Base-by-base conservation (phyloP, 352 stramenopile genomes). In the Phytopythium sindhum region DNA sequence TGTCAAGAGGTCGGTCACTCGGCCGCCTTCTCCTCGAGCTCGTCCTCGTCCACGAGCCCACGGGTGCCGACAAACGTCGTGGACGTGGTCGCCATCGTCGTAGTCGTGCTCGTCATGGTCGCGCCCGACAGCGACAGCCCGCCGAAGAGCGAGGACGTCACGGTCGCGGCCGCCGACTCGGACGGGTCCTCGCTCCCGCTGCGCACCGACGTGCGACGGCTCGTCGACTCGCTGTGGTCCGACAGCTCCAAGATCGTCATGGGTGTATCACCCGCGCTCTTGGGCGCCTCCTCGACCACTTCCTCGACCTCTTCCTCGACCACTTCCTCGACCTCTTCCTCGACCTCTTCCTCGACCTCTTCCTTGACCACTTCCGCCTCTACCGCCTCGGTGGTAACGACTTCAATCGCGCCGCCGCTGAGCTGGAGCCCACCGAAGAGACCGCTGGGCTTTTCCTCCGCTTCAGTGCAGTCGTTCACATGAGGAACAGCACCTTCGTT, bases 231-330 rank as follows among this genome's bases (percentile, higher is more conserved):
- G 37, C 48, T 69, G 62, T 73, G 70, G 61, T 81, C 68, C 10
- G 68, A 75, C n/a, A 86, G 58, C 64, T 86, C 73, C 54, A 80
- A 62, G 58, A 86, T 83, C 21, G 75, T 81, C 78, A 86, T 86
- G 31, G 70, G 78, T 35, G 58, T 66, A 51, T 72, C 70, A 26
- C 62, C 72, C 8, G 37, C 61, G 41, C 57, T 72, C 35, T 69
- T 74, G 17, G 48, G 39, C 10, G 41, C n/a, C 37, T 54, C 41
- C n/a, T 54, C 52, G 37, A 60, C 56, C n/a, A 24, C 33, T 19
- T 50, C 53, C 21, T 39, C 52, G 33, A 23, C 1, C 24, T 63
- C 45, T n/a, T 51, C 31, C 24, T 33, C 35, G 15, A 28, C 28
- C 29, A 50, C n/a, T 19, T 52, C 56, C 12, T 31, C 45, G 21